Evolutionary conservation across 2,329 filamentous ascomycete genomes (phyloP).

Genomic region (Aspergillus quadrilineatus): DNA sequence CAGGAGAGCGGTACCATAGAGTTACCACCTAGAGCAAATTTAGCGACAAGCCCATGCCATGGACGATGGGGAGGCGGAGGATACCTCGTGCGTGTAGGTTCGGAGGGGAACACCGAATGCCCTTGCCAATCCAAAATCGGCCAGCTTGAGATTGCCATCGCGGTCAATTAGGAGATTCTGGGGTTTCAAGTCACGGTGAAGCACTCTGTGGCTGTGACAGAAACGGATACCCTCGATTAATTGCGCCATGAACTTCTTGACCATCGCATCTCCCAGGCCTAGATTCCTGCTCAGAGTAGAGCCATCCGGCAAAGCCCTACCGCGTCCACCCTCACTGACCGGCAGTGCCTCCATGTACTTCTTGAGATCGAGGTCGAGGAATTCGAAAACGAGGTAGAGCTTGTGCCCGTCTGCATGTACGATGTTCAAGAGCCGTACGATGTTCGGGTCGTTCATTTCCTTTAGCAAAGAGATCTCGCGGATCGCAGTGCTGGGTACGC

Average conservation of each 20-base stretch:
- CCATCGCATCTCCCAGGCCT: slow-evolving; percentile 74
- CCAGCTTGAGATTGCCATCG: slow-evolving; percentile 85
- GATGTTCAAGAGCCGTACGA: slow-evolving; percentile 84
- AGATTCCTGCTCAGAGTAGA: slow-evolving; percentile 64
- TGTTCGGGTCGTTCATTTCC: slow-evolving; percentile 90
- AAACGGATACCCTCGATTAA: slow-evolving; percentile 80
- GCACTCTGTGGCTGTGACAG: slow-evolving; percentile 82
- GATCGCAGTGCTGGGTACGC: slow-evolving; percentile 87
- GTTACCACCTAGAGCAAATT: slow-evolving; percentile 68
- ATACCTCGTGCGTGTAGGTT: slow-evolving; percentile 85
- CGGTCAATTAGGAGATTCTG: slow-evolving; percentile 85
- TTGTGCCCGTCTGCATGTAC: slow-evolving; percentile 94
- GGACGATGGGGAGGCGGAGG: not conserved
- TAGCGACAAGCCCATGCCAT: slow-evolving; percentile 3
- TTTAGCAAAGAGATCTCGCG: slow-evolving; percentile 92
- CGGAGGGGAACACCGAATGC: slow-evolving; percentile 88
- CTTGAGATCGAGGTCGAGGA: slow-evolving; percentile 85
- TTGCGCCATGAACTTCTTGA: slow-evolving; percentile 92
- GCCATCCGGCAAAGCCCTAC: slow-evolving; percentile 80
- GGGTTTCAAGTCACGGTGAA: slow-evolving; percentile 86
- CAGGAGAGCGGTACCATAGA: slow-evolving; percentile 86
- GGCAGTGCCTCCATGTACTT: slow-evolving; percentile 77
- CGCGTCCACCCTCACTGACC: slow-evolving; percentile 77
- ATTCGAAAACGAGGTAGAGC: slow-evolving; percentile 90
- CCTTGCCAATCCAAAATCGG: slow-evolving; percentile 84